A percentile compares a stretch with the other conserved stretches of the same genome.
Conservation (phyloP, 1,284 basidiomycete genomes). For the Filobasidium uniguttulatum region DNA sequence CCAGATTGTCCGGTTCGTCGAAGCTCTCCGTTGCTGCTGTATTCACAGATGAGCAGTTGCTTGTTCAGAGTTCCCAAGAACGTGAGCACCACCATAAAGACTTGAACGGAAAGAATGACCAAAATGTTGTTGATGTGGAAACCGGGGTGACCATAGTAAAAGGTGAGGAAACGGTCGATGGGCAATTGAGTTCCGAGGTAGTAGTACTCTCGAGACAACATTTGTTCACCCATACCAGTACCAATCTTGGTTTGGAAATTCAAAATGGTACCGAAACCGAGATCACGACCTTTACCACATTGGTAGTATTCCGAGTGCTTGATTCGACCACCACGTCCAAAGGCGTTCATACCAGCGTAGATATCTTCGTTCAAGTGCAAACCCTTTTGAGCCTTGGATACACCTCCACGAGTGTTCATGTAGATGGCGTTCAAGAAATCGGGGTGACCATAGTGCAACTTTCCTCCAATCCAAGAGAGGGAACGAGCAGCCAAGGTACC, state of each 20-base stretch:
- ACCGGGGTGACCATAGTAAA: slow-evolving; percentile 98
- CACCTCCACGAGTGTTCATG: slow-evolving; percentile 96
- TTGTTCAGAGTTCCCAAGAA: slow-evolving; percentile 83
- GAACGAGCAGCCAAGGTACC: slow-evolving; percentile 91
- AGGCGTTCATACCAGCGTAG: slow-evolving; percentile 97
- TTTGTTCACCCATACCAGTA: slow-evolving; percentile 99
- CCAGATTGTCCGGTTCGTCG: slow-evolving; percentile 55
- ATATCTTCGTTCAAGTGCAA: slow-evolving; percentile 98
- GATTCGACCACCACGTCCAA: slow-evolving; percentile 91
- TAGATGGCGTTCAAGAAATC: slow-evolving; percentile 97
- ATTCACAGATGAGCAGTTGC: slow-evolving; percentile 61
- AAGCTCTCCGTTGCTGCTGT: slow-evolving; percentile 55
- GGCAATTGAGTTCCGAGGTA: slow-evolving; percentile 98
- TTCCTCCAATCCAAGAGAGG: slow-evolving; percentile 94
- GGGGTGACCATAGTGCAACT: slow-evolving; percentile 96
- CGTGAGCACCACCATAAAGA: slow-evolving; percentile 76
- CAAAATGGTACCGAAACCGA: slow-evolving; percentile 95
- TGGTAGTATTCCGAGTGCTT: slow-evolving; percentile 98
- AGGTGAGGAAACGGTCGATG: slow-evolving; percentile 95
- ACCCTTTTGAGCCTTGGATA: slow-evolving; percentile 98
- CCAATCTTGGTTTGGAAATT: slow-evolving; percentile 99
- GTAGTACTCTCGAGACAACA: slow-evolving; percentile 98
- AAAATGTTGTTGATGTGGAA: slow-evolving; percentile 99
- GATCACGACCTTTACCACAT: slow-evolving; percentile 96
- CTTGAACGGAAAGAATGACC: slow-evolving; percentile 83